Conservation (phyloP, 352 stramenopile species). For the Hyaloperonospora arabidopsidis region DNA sequence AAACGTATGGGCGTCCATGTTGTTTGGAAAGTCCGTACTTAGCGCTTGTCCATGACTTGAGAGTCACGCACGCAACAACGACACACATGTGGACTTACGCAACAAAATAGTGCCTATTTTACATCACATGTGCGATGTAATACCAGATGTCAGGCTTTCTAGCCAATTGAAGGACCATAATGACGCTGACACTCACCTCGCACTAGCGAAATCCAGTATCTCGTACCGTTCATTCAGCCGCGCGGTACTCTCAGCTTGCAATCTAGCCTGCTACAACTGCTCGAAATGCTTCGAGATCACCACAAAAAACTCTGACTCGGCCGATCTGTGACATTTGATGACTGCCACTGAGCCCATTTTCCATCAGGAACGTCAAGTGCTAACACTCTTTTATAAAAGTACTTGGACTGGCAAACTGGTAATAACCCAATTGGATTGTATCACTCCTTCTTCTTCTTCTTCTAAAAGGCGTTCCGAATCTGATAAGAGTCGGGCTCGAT, state of each 20-base stretch:
- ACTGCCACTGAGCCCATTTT: conserved; percentile 49
- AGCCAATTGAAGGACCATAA: conserved; percentile 11
- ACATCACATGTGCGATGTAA: neutral
- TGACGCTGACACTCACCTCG: conserved; percentile 27
- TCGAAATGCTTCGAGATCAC: conserved; percentile 54
- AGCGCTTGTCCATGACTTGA: no score
- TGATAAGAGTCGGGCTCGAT: no score
- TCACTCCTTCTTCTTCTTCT: no score
- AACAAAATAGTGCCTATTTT: neutral
- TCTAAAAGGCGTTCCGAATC: no score
- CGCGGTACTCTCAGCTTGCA: conserved; percentile 36
- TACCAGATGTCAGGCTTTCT: neutral
- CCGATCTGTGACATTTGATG: conserved; percentile 46
- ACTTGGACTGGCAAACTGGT: conserved; percentile 47
- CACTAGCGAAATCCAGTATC: conserved; percentile 38
- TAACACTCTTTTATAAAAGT: conserved; percentile 43
- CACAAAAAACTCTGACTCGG: conserved; percentile 32
- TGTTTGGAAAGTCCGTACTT: no score
- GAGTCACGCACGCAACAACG: no score
- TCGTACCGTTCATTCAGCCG: conserved; percentile 46
- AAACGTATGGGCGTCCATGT: no score
- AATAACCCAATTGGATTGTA: no score
- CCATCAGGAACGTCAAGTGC: conserved; percentile 30
- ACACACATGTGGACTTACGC: no score
- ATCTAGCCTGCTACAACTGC: conserved; percentile 23